These are phyloP conservation scores for Blastocystis sp. DNA, from an alignment of 352 stramenopile genomes.

Conservation along the genomic window DNA sequence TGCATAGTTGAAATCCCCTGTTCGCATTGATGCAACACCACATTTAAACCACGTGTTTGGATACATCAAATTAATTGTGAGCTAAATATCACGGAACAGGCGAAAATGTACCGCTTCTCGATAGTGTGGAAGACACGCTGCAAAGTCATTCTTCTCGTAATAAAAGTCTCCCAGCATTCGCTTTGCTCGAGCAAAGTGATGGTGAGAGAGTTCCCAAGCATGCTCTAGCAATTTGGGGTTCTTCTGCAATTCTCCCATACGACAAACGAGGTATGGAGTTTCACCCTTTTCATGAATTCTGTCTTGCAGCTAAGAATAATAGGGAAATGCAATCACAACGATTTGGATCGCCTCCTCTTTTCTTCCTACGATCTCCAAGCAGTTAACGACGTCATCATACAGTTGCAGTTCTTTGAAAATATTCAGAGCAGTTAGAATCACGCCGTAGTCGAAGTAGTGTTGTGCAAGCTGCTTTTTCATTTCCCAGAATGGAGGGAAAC, in stretches of 20 bases:
- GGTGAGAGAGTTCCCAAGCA: constrained; percentile 49
- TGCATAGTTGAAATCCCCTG: not conserved
- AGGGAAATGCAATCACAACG: not conserved
- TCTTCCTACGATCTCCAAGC: constrained; percentile 53
- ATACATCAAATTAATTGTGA: constrained; percentile 54
- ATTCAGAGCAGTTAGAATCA: constrained; percentile 19
- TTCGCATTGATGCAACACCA: constrained; percentile 50
- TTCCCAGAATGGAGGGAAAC: constrained; percentile 60
- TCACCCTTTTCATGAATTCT: not conserved
- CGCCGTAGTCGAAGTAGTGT: constrained; percentile 54
- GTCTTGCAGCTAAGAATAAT: not conserved
- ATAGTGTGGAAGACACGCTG: constrained; percentile 41
- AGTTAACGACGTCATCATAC: constrained; percentile 61
- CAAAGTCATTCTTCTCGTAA: constrained; percentile 45
- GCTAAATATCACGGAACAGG: not conserved
- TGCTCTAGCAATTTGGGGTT: constrained; percentile 44
- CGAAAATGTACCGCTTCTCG: not conserved
- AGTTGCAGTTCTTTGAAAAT: constrained; percentile 60
- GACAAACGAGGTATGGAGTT: constrained; percentile 57
- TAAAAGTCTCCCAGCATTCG: constrained; percentile 56
- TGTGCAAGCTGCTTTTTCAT: constrained; percentile 60
- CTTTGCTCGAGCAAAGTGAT: constrained; percentile 60
- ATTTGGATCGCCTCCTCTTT: constrained; percentile 58
- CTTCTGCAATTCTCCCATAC: constrained; percentile 59
- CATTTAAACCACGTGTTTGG: constrained; percentile 59